Evolutionary conservation across 495 filamentous ascomycete genomes (phyloP).

Genomic region (Podospora anserina): DNA sequence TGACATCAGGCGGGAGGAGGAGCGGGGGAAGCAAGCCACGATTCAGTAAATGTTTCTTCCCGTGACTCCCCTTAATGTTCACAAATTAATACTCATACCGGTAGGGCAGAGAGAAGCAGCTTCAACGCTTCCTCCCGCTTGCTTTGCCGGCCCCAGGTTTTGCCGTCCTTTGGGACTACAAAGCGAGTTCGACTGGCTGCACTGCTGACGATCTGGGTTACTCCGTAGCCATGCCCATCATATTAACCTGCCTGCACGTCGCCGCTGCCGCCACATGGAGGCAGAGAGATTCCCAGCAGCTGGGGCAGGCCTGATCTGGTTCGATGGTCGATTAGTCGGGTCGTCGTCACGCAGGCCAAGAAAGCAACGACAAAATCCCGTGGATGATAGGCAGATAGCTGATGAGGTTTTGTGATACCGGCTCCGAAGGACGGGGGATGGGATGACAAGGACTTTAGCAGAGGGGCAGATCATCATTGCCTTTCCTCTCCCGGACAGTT

Average conservation of each 20-base stretch:
- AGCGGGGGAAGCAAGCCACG: conserved; percentile 8
- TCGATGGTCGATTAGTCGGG: neutral
- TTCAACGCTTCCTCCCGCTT: neutral
- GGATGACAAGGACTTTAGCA: neutral
- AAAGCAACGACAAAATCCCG: neutral
- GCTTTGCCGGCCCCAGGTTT: neutral
- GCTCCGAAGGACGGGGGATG: conserved; percentile 2
- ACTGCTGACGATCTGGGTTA: neutral
- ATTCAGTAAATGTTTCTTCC: conserved; percentile 7
- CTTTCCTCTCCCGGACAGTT: neutral
- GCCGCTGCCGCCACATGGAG: neutral
- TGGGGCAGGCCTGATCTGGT: neutral
- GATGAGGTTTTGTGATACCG: neutral
- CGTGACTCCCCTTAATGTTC: neutral
- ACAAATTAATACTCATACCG: conserved; percentile 4
- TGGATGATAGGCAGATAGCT: neutral
- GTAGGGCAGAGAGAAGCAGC: neutral
- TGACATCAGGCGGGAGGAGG: neutral
- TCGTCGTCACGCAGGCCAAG: neutral
- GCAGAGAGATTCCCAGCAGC: neutral
- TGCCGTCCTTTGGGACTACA: neutral
- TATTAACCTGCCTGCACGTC: neutral
- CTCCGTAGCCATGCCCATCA: neutral
- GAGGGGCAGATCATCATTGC: neutral
- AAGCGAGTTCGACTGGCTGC: neutral